Evolutionary conservation across 768 basidiomycete species (phyloP).

Genomic region (Lepiota brunneoincarnata): DNA sequence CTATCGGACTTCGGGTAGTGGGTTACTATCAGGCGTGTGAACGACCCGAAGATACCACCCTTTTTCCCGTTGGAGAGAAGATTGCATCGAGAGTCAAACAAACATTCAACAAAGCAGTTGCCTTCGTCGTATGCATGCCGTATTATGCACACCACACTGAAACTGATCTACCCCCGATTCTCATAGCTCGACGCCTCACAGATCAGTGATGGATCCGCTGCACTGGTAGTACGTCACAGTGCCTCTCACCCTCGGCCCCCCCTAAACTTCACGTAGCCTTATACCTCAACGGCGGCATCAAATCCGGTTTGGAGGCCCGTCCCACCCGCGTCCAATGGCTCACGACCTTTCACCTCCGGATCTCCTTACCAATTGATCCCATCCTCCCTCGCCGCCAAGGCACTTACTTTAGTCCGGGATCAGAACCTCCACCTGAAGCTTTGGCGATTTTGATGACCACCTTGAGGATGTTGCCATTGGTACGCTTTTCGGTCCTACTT

Average conservation of each 20-base stretch:
- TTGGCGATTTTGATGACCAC: slow-evolving; percentile 84
- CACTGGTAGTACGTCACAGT: slow-evolving; percentile 50
- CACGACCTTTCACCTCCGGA: slow-evolving; percentile 40
- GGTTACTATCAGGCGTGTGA: slow-evolving; percentile 79
- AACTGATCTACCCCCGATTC: slow-evolving; percentile 11
- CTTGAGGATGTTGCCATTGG: slow-evolving; percentile 68
- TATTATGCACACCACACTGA: neutral
- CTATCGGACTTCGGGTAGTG: slow-evolving; percentile 51
- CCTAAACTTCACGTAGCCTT: slow-evolving; percentile 40
- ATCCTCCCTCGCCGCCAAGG: slow-evolving; percentile 41
- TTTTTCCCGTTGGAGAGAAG: slow-evolving; percentile 66
- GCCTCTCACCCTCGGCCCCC: neutral
- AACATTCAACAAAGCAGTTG: slow-evolving; percentile 57
- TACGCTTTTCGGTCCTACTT: slow-evolving; percentile 25
- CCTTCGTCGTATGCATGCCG: slow-evolving; percentile 54
- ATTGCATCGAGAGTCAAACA: slow-evolving; percentile 54
- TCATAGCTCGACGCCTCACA: slow-evolving; percentile 59
- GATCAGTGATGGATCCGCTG: slow-evolving; percentile 49
- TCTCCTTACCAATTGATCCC: slow-evolving; percentile 48
- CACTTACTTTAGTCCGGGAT: slow-evolving; percentile 48
- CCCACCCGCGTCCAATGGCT: slow-evolving; percentile 20
- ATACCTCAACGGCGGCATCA: slow-evolving; percentile 36
- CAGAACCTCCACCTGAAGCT: slow-evolving; percentile 48
- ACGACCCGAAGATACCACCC: slow-evolving; percentile 52
- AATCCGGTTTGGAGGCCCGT: slow-evolving; percentile 47